These are phyloP conservation scores for Fusarium veterinarium DNA, from an alignment of 2,329 filamentous ascomycete species.

Conservation along the genomic window DNA sequence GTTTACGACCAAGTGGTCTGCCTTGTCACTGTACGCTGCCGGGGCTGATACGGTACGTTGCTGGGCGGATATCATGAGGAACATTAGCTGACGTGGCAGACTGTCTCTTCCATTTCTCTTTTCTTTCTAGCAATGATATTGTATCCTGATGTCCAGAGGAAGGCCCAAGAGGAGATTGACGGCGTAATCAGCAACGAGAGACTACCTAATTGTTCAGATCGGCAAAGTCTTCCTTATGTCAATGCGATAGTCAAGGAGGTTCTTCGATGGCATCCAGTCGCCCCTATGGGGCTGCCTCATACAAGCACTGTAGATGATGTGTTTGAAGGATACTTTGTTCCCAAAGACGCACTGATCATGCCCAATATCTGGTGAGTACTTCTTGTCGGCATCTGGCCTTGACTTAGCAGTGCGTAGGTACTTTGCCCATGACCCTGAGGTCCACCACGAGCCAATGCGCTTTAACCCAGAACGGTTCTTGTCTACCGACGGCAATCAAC, in stretches of 20 bases:
- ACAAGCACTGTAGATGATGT: conserved; percentile 47
- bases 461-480: conserved; percentile 36
- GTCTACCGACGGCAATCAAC: conserved; percentile 20
- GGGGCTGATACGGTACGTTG: conserved; percentile 36
- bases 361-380: conserved; percentile 30
- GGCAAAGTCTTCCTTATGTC: conserved; percentile 42
- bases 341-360: conserved; percentile 36
- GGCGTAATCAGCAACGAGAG: conserved; percentile 42
- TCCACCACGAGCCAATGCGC: conserved; percentile 21
- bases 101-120: conserved; percentile 26
- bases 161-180: conserved; percentile 37
- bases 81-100: conserved; percentile 2
- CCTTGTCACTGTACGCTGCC: conserved; percentile 31
- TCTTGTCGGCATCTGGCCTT: too few relatives aligned
- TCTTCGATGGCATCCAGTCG: conserved; percentile 45
- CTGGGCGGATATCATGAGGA: accelerated
- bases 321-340: conserved; percentile 40
- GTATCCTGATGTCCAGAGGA: conserved; percentile 24
- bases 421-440: conserved; percentile 33
- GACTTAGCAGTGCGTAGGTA: not conserved
- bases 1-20: conserved; percentile 36
- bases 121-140: conserved; percentile 35
- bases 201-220: conserved; percentile 40
- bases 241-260: conserved; percentile 47
- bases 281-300: conserved; percentile 52